Conservation (phyloP, 257 asterid genomes). For the Solanum bulbocastanum region DNA sequence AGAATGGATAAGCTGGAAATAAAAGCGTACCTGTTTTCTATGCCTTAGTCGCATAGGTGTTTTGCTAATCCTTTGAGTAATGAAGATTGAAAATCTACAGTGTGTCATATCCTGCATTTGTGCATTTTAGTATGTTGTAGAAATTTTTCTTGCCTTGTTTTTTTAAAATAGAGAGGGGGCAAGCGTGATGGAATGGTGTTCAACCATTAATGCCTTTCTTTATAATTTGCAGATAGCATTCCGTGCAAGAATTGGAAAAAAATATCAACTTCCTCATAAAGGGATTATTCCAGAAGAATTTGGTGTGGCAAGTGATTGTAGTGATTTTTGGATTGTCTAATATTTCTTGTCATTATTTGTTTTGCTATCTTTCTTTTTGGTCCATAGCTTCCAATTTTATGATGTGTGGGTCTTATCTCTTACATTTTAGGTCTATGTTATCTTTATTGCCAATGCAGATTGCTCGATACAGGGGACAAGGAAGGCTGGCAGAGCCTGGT, state of each 20-base stretch:
- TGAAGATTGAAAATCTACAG: not conserved
- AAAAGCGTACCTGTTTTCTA: not conserved
- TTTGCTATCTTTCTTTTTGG: not conserved
- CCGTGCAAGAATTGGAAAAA: slow-evolving; percentile 90
- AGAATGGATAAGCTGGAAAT: not conserved
- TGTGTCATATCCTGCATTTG: not conserved
- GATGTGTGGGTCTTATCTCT: not conserved
- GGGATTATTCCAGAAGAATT: slow-evolving; percentile 95
- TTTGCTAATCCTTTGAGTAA: not conserved
- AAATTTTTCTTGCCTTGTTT: not conserved
- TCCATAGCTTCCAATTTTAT: not conserved
- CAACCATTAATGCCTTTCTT: not conserved
- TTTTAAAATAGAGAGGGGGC: not conserved
- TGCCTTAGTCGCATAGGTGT: not conserved
- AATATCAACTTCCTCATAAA: slow-evolving; percentile 88
- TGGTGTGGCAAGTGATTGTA: slow-evolving; percentile 72
- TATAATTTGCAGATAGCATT: slow-evolving; percentile 62
- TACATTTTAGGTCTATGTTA: not conserved
- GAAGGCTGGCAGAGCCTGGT: slow-evolving; percentile 91
- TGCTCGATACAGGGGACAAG: slow-evolving; percentile 95
- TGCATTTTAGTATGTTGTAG: not conserved
- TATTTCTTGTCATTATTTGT: not conserved
- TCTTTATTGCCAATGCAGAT: slow-evolving; percentile 34
- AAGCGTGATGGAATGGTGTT: not conserved
- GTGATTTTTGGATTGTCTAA: not conserved